Evolutionary conservation across 495 filamentous ascomycete species (phyloP), one percentile per base, ranked within the genome.

Genomic region (Antarctomyces pellizariae): DNA sequence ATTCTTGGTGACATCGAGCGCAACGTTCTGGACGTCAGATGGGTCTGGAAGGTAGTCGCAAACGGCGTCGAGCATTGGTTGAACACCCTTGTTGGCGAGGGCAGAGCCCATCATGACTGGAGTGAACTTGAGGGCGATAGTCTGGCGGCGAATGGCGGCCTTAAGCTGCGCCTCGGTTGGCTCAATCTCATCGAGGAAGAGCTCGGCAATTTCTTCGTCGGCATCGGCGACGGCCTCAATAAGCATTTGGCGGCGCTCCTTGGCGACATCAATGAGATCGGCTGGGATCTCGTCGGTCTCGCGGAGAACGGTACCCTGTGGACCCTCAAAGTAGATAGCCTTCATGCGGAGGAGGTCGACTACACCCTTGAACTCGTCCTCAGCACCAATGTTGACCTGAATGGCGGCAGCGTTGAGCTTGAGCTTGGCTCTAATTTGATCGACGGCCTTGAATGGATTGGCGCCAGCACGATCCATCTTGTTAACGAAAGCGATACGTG

Each of bases 391-490:
- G 1, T 89, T 89, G 8, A 99, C 72, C 50, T 99, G 89, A 15
- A 99, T 60, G 5, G 89, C 84, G 2, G 89, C 89, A 1, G 89
- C 89, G 3, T 76, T 68, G 9, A 99, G 63, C 51, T 79, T 75
- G 26, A 99, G 63, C 53, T 95, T 95, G 38, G 66, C 64, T 50
- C 90, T 93, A 55, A 99, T 93, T 57, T 91, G 79, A 13, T 95
- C 86, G 24, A 95, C 68, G 1, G 80, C 82, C 53, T 89, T 92
- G 67, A 86, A 99, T 2, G 89, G 89, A 45, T 99, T 95, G 31
- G 89, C 79, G 25, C 89, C 89, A 71, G 91, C 91, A 32, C 89
- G 78, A 43, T 99, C 89, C 89, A 99, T 99, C 63, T 99, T 99
- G 57, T 99, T 99, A 38, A 99, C 61, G 46, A 99, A 99, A 30